phyloP scores from a whole-genome alignment of 225 moss, liverwort and hornwort species.

The Sphagnum tenellum region DNA sequence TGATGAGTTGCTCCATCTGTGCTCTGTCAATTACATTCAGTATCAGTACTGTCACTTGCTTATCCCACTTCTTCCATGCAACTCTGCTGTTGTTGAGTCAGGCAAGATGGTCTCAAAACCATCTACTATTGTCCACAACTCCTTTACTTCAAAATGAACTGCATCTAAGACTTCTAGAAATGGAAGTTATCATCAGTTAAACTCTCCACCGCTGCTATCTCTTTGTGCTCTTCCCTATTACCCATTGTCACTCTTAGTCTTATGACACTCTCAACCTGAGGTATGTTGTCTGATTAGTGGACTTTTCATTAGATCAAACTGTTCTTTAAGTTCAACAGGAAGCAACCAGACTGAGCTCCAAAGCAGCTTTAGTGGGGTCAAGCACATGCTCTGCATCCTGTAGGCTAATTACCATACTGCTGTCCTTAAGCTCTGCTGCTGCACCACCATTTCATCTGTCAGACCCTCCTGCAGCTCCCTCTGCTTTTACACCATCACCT shows the following conservation, averaged over 20 bases:
- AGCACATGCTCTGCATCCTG: conserved; percentile 71
- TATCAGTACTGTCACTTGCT: not conserved
- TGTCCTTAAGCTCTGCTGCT: conserved; percentile 77
- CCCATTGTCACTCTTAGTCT: too few relatives aligned
- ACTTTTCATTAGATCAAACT: too few relatives aligned
- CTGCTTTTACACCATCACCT: conserved; percentile 58
- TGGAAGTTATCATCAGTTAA: not conserved
- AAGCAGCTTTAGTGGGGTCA: conserved; percentile 63
- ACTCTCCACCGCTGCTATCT: not conserved
- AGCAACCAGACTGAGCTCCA: conserved; percentile 76
- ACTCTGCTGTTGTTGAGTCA: not conserved
- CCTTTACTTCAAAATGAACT: not conserved
- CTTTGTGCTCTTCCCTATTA: not conserved
- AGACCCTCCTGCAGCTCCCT: conserved; percentile 79
- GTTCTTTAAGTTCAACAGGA: conserved; percentile 8
- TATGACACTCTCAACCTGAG: too few relatives aligned
- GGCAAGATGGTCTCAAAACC: not conserved
- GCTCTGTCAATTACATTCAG: not conserved
- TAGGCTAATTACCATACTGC: conserved; percentile 65
- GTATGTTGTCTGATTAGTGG: too few relatives aligned
- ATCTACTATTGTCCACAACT: not conserved
- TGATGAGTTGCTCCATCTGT: not conserved
- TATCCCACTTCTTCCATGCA: not conserved
- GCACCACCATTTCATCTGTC: conserved; percentile 78
- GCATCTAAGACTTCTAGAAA: not conserved